Conservation (phyloP, 257 asterid species). For the Agastache rugosa region DNA sequence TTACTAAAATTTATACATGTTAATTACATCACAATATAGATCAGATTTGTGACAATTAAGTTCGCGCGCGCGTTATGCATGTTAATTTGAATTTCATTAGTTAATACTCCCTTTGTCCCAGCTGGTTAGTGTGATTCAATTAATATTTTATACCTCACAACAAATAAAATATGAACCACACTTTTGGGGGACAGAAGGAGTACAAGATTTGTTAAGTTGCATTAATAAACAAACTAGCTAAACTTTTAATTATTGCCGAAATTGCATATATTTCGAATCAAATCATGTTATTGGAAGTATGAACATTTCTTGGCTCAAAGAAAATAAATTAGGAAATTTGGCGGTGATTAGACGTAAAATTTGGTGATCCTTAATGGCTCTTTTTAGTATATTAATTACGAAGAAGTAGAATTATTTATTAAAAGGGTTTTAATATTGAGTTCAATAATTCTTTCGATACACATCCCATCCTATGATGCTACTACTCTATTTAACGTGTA, state of each 20-base stretch:
- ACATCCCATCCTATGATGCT: background rate
- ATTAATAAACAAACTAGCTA: background rate
- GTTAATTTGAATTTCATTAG: no score
- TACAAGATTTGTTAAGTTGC: background rate
- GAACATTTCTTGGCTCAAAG: background rate
- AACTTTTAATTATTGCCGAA: background rate
- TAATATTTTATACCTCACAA: no score
- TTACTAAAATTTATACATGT: background rate
- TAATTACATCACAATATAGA: background rate
- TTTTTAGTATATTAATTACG: background rate
- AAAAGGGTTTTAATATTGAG: background rate
- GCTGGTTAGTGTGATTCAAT: no score
- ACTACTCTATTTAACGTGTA: background rate
- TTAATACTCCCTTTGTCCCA: no score
- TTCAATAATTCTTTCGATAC: slow-evolving; percentile 14
- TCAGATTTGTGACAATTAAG: background rate
- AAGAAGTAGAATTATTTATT: background rate
- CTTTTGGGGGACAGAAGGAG: no score
- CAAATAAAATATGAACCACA: no score
- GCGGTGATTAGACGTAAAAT: background rate
- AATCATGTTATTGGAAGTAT: background rate
- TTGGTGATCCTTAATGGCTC: no score
- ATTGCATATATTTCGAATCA: background rate
- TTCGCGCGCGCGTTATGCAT: background rate
- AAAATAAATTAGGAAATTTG: background rate